Base-by-base conservation (phyloP, 495 filamentous ascomycete genomes). In the Alectoria sarmentosa region DNA sequence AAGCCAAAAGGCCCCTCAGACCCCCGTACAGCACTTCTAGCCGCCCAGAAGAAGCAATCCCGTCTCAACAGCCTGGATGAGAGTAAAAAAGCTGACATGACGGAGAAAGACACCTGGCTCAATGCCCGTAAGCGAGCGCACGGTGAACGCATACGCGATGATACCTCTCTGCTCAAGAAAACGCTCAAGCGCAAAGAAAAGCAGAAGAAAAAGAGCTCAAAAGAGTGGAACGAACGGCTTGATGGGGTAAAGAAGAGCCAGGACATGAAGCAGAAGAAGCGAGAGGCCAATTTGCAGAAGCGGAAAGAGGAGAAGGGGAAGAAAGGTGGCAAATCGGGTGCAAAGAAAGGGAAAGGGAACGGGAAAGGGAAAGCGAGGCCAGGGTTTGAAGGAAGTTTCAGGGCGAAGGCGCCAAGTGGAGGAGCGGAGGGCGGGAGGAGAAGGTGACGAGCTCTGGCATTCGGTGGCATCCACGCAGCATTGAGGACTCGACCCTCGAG, bases 351-450 rank as follows among this genome's bases (percentile, higher is more conserved):
- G 67, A 67, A 73, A 65, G 71, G 69, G 34, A 86, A 73, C 64
- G 71, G 69, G 34, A 86, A 86, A 76, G 75, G 78, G 60, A 83
- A 88, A 76, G 80, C 78, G 36, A 75, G 90, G 66, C 88, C 93
- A 7, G 93, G 94, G 7, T 96, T 96, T 72, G 95, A 97, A 76
- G 94, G 93, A n/a, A 88, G 87, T 67, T 92, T 96, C 73, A 90
- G 88, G 70, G 70, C 78, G 34, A 82, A 81, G 72, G 65, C 69
- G 39, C 63, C 69, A 41, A 59, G 61, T 38, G 52, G 38, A 52
- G 52, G 48, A 41, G 37, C 41, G 23, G 37, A 38, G 5, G 46
- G 36, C 17, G 42, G 14, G 64, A 61, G 37, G 41, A 59, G 56
- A 57, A 65, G 58, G 74, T 69, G 65, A 75, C 74, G 30, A 75